A percentile compares a stretch with the other conserved stretches of the same genome.
These are phyloP conservation scores for Xanthoconium stramineum DNA, from an alignment of 768 basidiomycete species.

Conservation along the genomic window DNA sequence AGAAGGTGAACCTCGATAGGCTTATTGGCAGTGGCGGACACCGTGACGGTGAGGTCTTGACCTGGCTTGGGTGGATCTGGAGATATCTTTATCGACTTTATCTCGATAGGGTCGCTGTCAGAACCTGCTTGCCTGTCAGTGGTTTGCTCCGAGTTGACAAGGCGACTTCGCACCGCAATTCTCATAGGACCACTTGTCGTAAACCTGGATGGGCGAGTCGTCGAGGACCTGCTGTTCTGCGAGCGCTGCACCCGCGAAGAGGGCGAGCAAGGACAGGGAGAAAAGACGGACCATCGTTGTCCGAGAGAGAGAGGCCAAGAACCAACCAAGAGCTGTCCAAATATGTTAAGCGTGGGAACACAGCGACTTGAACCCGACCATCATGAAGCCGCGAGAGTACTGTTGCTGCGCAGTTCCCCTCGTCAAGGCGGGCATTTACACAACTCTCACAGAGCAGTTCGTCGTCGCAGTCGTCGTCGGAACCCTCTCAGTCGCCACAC, in stretches of 20 bases:
- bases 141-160: not conserved
- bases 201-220: conserved; percentile 31
- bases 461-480: conserved; percentile 63
- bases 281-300: conserved; percentile 28
- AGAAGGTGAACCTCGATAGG: conserved; percentile 57
- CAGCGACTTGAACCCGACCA: not conserved
- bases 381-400: conserved; percentile 79
- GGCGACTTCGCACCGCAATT: conserved; percentile 66
- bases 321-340: conserved; percentile 21
- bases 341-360: conserved; percentile 20
- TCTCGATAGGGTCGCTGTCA: conserved; percentile 46
- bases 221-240: conserved; percentile 33
- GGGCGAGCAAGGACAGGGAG: conserved; percentile 28
- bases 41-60: conserved; percentile 81
- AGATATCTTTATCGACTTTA: conserved; percentile 66
- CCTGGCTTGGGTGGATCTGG: conserved; percentile 94
- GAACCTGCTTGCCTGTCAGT: conserved; percentile 38
- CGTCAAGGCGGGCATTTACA: conserved; percentile 87
- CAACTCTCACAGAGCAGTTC: conserved; percentile 74
- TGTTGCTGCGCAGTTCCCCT: conserved; percentile 93
- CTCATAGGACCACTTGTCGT: conserved; percentile 58
- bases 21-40: conserved; percentile 55
- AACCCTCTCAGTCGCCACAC: conserved; percentile 72
- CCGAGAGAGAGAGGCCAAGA: conserved; percentile 14
- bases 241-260: conserved; percentile 22